Evolutionary conservation across 192 early-diverging fungal genomes (phyloP).

Genomic region (Physocladia obscura): DNA sequence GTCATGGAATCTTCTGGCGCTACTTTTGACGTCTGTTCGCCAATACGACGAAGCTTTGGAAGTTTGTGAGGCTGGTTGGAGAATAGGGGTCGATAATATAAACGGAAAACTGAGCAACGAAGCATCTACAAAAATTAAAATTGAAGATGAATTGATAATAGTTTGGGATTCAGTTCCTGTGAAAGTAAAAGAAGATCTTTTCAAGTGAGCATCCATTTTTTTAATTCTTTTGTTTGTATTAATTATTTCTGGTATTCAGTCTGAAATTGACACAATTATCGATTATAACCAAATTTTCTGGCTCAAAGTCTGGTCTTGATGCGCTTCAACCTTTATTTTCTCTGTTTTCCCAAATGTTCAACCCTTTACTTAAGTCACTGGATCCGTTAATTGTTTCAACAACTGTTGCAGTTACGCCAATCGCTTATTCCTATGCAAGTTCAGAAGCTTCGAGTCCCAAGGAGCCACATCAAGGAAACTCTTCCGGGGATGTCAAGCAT

Average conservation of each 20-base stretch:
- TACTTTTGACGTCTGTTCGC: conserved; percentile 40
- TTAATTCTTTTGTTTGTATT: neutral
- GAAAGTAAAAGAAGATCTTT: conserved; percentile 37
- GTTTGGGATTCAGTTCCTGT: conserved; percentile 29
- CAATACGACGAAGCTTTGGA: conserved; percentile 42
- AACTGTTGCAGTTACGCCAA: neutral
- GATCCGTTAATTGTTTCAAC: neutral
- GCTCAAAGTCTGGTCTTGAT: conserved; percentile 40
- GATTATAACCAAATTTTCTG: conserved; percentile 35
- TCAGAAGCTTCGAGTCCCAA: conserved; percentile 8
- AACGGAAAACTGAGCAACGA: conserved; percentile 3
- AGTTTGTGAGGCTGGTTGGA: conserved; percentile 45
- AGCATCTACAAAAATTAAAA: too few relatives aligned
- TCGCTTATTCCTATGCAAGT: conserved; percentile 13
- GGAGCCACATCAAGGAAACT: too few relatives aligned
- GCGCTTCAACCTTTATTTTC: conserved; percentile 35
- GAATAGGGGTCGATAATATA: conserved; percentile 33
- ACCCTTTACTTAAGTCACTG: conserved; percentile 19
- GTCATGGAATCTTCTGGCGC: conserved; percentile 51
- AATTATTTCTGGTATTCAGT: conserved; percentile 23
- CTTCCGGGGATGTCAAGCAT: too few relatives aligned
- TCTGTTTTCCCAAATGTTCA: conserved; percentile 28
- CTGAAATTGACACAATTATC: conserved; percentile 46
- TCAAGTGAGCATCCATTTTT: conserved; percentile 38
- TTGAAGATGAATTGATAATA: conserved; percentile 26